Conservation (phyloP, 2,329 filamentous ascomycete species). For the Coniella lustricola region DNA sequence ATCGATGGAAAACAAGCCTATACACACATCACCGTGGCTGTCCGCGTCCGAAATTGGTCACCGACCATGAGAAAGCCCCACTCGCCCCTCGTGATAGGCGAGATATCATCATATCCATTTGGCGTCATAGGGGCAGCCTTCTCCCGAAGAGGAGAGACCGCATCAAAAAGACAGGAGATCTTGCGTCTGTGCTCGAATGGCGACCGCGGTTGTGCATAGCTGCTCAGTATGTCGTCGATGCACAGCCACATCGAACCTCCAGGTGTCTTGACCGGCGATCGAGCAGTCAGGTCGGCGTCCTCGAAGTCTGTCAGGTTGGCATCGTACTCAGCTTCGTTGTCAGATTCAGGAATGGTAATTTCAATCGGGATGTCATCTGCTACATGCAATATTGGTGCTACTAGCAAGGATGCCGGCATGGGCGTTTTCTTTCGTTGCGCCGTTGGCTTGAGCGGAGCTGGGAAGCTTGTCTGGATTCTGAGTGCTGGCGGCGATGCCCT, state of each 20-base stretch:
- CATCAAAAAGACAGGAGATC: constrained; percentile 4
- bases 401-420: not conserved
- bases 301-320: constrained; percentile 21
- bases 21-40: constrained; percentile 33
- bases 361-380: constrained; percentile 19
- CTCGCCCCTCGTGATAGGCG: constrained; percentile 54
- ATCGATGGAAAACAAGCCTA: not conserved
- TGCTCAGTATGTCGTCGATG: constrained; percentile 38
- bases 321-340: constrained; percentile 27
- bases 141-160: constrained; percentile 15
- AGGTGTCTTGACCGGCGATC: constrained; percentile 26
- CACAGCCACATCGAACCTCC: constrained; percentile 17
- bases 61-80: constrained; percentile 55
- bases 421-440: constrained; percentile 7
- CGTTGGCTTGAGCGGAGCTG: constrained; percentile 11
- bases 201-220: constrained; percentile 14
- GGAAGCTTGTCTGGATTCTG: constrained; percentile 25
- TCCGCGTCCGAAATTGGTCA: constrained; percentile 36
- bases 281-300: constrained; percentile 32
- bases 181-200: constrained; percentile 6
- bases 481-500: constrained; percentile 12
- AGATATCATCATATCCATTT: constrained; percentile 55
- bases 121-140: constrained; percentile 46
- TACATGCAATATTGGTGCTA: not conserved
- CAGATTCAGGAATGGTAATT: constrained; percentile 17